These are phyloP conservation scores for Aspergillus bertholletiae DNA, from an alignment of 495 filamentous ascomycete genomes.

Conservation along the genomic window DNA sequence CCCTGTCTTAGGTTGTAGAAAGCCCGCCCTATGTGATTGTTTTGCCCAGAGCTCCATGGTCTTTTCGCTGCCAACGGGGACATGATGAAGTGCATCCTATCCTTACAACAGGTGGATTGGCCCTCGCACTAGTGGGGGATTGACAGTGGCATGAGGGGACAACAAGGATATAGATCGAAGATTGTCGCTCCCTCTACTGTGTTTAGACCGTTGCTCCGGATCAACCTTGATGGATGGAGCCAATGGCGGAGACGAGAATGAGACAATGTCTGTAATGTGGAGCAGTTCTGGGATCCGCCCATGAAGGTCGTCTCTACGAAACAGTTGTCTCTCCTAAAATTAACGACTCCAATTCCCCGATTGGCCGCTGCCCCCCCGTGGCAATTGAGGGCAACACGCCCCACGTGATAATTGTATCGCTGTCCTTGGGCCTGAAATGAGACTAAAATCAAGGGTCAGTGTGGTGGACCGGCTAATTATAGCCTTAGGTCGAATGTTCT, in stretches of 20 bases:
- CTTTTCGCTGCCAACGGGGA: no score
- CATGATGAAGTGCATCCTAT: not conserved
- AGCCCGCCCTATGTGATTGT: no score
- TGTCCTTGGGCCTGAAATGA: not conserved
- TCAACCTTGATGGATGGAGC: not conserved
- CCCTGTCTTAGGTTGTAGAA: no score
- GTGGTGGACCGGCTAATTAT: not conserved
- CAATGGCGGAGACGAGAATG: not conserved
- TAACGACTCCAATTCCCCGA: not conserved
- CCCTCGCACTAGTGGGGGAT: not conserved
- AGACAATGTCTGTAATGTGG: conserved; percentile 11
- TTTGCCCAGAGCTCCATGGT: no score
- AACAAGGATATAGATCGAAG: not conserved
- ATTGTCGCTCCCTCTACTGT: not conserved
- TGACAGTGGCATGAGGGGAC: not conserved
- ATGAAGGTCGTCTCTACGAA: not conserved
- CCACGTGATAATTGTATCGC: not conserved
- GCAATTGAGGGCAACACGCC: not conserved
- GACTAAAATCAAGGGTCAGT: not conserved
- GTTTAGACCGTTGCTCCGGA: not conserved
- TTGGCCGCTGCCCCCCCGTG: not conserved
- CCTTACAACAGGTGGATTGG: not conserved
- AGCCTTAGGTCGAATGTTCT: not conserved
- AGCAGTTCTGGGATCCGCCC: not conserved
- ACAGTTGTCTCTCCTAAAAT: not conserved